phyloP scores from a whole-genome alignment of 2,329 filamentous ascomycete genomes.

The Cladorrhinum sp. region DNA sequence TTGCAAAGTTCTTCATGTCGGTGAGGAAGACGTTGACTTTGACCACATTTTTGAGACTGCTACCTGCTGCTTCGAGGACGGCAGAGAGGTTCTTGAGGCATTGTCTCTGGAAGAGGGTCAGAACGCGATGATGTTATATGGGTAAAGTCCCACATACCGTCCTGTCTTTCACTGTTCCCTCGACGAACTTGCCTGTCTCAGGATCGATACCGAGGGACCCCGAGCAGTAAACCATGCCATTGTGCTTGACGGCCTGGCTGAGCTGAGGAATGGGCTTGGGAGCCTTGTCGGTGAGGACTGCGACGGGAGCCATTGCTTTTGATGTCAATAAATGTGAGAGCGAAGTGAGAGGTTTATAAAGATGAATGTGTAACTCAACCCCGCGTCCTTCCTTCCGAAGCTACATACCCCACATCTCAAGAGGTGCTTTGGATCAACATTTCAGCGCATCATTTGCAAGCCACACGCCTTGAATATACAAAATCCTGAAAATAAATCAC shows the following conservation, averaged over 20 bases:
- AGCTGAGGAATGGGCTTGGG: constrained; percentile 54
- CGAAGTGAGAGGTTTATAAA: not conserved
- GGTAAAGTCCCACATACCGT: constrained; percentile 36
- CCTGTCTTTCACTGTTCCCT: constrained; percentile 54
- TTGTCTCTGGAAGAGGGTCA: constrained; percentile 39
- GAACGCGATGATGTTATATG: not conserved
- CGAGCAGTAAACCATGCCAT: constrained; percentile 69
- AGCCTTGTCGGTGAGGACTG: constrained; percentile 46
- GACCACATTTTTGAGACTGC: constrained; percentile 57
- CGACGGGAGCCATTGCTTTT: constrained; percentile 32
- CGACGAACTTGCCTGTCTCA: constrained; percentile 49
- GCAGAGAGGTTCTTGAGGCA: constrained; percentile 56
- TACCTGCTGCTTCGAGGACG: constrained; percentile 59
- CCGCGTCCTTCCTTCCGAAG: not conserved
- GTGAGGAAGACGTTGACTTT: constrained; percentile 67
- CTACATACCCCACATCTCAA: not conserved
- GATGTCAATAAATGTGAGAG: constrained; percentile 27
- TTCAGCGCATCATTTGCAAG: not conserved
- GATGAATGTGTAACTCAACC: not conserved
- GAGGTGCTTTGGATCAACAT: not conserved
- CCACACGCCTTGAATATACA: too few relatives aligned
- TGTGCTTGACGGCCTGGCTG: constrained; percentile 59
- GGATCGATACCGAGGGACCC: constrained; percentile 60
- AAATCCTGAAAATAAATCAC: too few relatives aligned
- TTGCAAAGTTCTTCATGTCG: constrained; percentile 61